Base-by-base conservation (phyloP, 305 asterid genomes). In the Ajuga reptans region DNA sequence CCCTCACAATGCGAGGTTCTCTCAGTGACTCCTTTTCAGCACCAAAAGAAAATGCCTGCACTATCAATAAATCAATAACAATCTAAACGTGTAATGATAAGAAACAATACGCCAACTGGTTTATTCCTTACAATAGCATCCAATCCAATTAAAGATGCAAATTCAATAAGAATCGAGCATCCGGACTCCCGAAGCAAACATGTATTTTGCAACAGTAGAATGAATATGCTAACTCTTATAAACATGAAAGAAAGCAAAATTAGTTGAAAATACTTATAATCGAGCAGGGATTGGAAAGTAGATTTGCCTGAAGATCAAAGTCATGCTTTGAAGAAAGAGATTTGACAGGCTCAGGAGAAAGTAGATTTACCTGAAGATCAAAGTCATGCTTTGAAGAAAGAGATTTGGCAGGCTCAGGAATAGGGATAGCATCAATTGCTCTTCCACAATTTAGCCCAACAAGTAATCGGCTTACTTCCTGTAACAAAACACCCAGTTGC, bases 381-480 rank as follows among this genome's bases (percentile, higher is more conserved):
- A 92, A 92, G 58, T 76, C 83, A 75, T 89, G 86, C 24, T 83
- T 68, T 4, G 81, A 69, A 64, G 96, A 84, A 12, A 89, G 88
- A 45, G 85, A 68, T 58, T 77, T 75, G 46, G 86, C 87, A 43
- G 81, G 83, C 54, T 82, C 86, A 0, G 89, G 84, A 50, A 91
- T 75, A 49, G 75, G 14, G 69, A 84, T 14, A 27, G 80, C 46
- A 61, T 74, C 86, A 68, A 89, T 86, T 41, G 86, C 51, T 74
- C 62, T 82, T 71, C 96, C 98, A 80, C 96, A 82, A 81, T 89
- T 92, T 7, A 83, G 81, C 77, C 98, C 98, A 45, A 82, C 64
- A 67, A 92, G 89, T 73, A 92, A 63, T 46, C 98, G 89, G 78
- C 85, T 84, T 4, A 76, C 93, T 81, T 92, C 96, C 98, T 92